These are phyloP conservation scores for Inga laurina DNA, from an alignment of 306 rosid genomes.

Conservation along the genomic window DNA sequence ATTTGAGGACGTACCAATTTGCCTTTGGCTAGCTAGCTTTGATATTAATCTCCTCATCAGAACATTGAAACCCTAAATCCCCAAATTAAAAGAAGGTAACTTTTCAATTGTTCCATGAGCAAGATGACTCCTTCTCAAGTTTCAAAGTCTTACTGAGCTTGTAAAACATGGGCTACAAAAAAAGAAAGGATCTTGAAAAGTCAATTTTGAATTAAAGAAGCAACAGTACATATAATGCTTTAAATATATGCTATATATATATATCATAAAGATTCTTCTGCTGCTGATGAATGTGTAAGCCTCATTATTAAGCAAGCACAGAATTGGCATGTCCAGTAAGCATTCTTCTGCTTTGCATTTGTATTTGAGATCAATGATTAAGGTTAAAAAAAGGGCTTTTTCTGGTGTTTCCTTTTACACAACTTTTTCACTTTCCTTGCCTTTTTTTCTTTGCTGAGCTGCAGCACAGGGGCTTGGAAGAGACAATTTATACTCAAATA, in stretches of 20 bases:
- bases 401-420: constrained; percentile 18
- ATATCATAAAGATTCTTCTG: not conserved
- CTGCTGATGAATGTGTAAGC: constrained; percentile 18
- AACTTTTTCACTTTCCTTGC: constrained; percentile 34
- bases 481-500: constrained; percentile 22
- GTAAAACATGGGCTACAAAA: not conserved
- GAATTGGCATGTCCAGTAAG: constrained; percentile 14
- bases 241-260: not conserved
- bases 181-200: not conserved
- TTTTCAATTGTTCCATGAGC: not conserved
- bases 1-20: not conserved
- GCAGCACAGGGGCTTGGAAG: constrained; percentile 36
- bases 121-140: constrained; percentile 4
- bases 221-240: not conserved
- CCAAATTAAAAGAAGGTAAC: not conserved
- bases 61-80: constrained; percentile 28
- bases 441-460: constrained; percentile 22
- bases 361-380: constrained; percentile 34
- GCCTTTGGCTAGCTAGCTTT: constrained; percentile 7
- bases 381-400: constrained; percentile 24
- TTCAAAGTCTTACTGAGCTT: not conserved
- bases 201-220: not conserved
- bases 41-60: not conserved
- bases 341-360: constrained; percentile 5
- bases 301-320: not conserved